Conservation (phyloP, 192 early-diverging fungal species). For the Globomyces pollinis-pini region DNA sequence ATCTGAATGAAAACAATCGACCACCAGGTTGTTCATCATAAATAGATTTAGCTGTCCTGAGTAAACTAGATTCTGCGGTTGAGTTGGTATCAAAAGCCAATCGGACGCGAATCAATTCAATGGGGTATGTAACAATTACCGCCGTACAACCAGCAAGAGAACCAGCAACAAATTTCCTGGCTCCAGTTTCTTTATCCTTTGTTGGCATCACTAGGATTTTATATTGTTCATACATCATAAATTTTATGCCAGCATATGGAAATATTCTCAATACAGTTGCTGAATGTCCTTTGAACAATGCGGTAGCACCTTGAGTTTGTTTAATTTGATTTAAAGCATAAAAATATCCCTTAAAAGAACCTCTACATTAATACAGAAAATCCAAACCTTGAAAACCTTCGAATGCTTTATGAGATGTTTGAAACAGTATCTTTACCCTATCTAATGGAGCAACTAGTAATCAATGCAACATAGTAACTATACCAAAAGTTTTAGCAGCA, state of each 20-base stretch:
- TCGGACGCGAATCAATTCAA: constrained; percentile 89
- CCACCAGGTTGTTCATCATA: constrained; percentile 51
- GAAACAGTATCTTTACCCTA: constrained; percentile 51
- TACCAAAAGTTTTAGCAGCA: constrained; percentile 53
- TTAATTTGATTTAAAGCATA: constrained; percentile 71
- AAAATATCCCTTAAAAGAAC: constrained; percentile 72
- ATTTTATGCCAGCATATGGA: constrained; percentile 95
- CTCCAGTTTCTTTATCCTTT: constrained; percentile 52
- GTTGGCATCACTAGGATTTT: constrained; percentile 60
- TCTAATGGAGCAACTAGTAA: constrained; percentile 47
- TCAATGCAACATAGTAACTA: no score
- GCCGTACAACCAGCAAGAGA: constrained; percentile 68
- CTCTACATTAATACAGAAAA: constrained; percentile 33
- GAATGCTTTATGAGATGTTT: constrained; percentile 42
- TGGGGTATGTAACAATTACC: constrained; percentile 82
- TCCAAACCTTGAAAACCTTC: constrained; percentile 37
- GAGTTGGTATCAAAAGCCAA: constrained; percentile 77
- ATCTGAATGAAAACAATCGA: constrained; percentile 10
- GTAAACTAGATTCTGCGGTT: constrained; percentile 2
- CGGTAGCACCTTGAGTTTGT: constrained; percentile 57
- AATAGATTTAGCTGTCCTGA: constrained; percentile 27
- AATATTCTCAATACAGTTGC: constrained; percentile 91
- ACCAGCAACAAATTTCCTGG: constrained; percentile 76
- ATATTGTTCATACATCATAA: constrained; percentile 93
- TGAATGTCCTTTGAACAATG: constrained; percentile 91